These are phyloP conservation scores for Phytopythium cucurbitacearum DNA, from an alignment of 352 stramenopile genomes.

Conservation along the genomic window DNA sequence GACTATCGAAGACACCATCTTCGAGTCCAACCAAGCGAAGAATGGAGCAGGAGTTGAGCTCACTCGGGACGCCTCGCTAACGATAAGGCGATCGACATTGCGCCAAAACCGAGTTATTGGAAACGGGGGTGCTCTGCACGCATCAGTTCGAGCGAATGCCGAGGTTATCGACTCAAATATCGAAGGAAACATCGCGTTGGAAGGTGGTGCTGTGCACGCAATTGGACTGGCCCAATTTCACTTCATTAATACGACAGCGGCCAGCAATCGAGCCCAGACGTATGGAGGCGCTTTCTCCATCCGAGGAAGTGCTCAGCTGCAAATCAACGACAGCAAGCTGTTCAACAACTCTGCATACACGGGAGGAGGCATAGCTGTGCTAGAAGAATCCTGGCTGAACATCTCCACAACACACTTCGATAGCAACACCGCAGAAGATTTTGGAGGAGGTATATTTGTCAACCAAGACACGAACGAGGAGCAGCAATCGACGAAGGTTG, in stretches of 20 bases:
- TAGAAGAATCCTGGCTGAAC: conserved; percentile 27
- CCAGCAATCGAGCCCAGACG: conserved; percentile 23
- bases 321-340: conserved; percentile 14
- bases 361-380: conserved; percentile 39
- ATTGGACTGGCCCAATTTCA: conserved; percentile 29
- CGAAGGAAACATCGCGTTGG: conserved; percentile 29
- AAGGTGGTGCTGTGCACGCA: conserved; percentile 45
- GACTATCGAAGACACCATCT: conserved; percentile 19
- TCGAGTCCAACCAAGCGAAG: conserved; percentile 36
- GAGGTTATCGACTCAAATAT: conserved; percentile 25
- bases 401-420: conserved; percentile 20
- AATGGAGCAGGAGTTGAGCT: conserved; percentile 50
- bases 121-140: conserved; percentile 42
- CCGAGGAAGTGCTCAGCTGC: conserved; percentile 18
- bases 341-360: conserved; percentile 36
- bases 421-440: conserved; percentile 39
- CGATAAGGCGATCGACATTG: conserved; percentile 17
- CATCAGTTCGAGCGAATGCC: conserved; percentile 35
- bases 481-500: not conserved
- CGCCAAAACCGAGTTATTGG: conserved; percentile 31
- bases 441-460: conserved; percentile 54
- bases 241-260: conserved; percentile 8
- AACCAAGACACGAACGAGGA: conserved; percentile 8
- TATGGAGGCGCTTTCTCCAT: conserved; percentile 46
- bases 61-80: conserved; percentile 27